phyloP scores from a whole-genome alignment of 1,284 basidiomycete genomes.

The Erythrobasidium hasegawianum region DNA sequence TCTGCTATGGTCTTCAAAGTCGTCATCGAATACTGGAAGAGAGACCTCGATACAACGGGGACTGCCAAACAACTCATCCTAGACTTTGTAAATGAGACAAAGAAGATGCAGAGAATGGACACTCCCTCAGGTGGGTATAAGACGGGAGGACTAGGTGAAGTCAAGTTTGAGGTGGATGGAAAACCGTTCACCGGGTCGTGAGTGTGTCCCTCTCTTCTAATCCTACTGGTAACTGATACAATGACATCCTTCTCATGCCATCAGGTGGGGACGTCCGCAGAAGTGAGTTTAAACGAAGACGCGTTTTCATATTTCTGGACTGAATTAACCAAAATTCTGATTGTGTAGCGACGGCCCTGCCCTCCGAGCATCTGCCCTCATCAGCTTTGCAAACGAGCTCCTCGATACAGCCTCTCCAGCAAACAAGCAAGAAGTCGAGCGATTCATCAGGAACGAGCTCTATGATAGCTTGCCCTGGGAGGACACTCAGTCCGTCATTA shows the following conservation, averaged over 20 bases:
- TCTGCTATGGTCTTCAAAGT: conserved; percentile 49
- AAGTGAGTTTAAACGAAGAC: conserved; percentile 35
- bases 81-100: conserved; percentile 34
- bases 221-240: neutral
- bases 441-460: conserved; percentile 48
- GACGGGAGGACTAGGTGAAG: conserved; percentile 55
- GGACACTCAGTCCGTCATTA: conserved; percentile 49
- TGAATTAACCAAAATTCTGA: too few species aligned
- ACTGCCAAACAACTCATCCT: conserved; percentile 35
- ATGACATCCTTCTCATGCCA: conserved; percentile 39
- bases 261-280: conserved; percentile 54
- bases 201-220: conserved; percentile 20
- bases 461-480: conserved; percentile 46
- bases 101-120: conserved; percentile 48
- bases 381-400: conserved; percentile 51
- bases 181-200: conserved; percentile 37
- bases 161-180: conserved; percentile 54
- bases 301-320: too few species aligned
- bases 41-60: conserved; percentile 29
- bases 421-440: conserved; percentile 39
- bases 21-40: conserved; percentile 42
- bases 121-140: conserved; percentile 52
- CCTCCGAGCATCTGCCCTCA: conserved; percentile 51
- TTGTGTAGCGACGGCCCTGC: conserved; percentile 55
- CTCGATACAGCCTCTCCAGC: conserved; percentile 46